A percentile compares a stretch with the other conserved stretches of the same genome.
Evolutionary conservation across 208 protist genomes (phyloP).

Genomic region (Leishmania tropica): DNA sequence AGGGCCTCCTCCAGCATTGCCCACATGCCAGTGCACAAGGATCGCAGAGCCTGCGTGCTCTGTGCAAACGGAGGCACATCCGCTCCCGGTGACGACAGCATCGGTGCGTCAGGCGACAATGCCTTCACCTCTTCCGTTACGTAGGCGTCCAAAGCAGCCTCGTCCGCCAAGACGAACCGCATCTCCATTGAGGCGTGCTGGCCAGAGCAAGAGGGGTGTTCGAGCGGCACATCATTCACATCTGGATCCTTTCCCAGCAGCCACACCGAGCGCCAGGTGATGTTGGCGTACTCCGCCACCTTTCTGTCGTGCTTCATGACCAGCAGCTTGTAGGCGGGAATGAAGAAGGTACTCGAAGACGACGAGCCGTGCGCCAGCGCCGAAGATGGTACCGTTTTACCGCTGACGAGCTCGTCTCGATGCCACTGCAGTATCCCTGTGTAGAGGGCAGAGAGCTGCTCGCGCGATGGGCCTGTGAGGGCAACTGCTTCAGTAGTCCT

Average conservation of each 20-base stretch:
- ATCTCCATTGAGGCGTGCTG: slow-evolving; percentile 82
- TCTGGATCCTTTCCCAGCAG: slow-evolving; percentile 66
- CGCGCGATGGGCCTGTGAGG: neutral
- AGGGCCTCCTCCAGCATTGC: slow-evolving; percentile 35
- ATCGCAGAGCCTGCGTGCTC: slow-evolving; percentile 10
- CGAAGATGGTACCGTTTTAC: neutral
- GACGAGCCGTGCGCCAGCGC: neutral
- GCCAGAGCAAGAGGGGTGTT: slow-evolving; percentile 81
- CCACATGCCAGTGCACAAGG: slow-evolving; percentile 33
- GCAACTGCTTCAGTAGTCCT: neutral
- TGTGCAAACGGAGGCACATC: slow-evolving; percentile 7
- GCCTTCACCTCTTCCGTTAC: neutral
- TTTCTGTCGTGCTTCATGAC: slow-evolving; percentile 56
- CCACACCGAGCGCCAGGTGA: slow-evolving; percentile 58
- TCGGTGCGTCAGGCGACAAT: neutral
- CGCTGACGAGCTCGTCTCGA: neutral
- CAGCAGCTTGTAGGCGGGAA: slow-evolving; percentile 62
- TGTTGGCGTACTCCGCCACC: slow-evolving; percentile 33
- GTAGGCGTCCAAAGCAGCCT: slow-evolving; percentile 9
- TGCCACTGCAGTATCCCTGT: slow-evolving; percentile 43
- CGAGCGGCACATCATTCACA: slow-evolving; percentile 65
- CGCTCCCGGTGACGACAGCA: neutral
- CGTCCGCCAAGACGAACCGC: slow-evolving; percentile 49
- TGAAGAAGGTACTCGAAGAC: slow-evolving; percentile 29
- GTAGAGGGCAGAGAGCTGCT: slow-evolving; percentile 28